Evolutionary conservation across 2,329 filamentous ascomycete species (phyloP), one percentile per base, ranked within the genome.

Genomic region (Domatiomyces catenatus): DNA sequence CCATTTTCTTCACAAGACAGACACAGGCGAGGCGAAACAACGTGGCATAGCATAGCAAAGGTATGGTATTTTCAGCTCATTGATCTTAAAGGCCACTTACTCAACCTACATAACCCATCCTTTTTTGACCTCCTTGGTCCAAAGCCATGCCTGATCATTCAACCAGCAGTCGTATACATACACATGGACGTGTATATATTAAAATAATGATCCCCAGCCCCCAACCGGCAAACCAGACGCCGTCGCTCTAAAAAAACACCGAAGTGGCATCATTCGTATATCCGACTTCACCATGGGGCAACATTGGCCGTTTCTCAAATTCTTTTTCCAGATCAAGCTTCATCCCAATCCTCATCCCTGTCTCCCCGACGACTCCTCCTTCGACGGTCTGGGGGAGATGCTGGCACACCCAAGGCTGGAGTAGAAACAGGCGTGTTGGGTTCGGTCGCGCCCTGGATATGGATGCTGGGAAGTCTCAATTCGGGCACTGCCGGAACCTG

Each of bases 391-490:
- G 32, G 10, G 19, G 2, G 22, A 42, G 32, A 26, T 42, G 46
- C 26, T 17, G 12, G 46, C 26, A 48, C 26, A 19, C 42, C 17
- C 46, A 48, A 18, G 2, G 17, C 26, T 26, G 49, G 49, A 19
- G 46, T 53, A 2, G 22, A 24, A 24, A 54, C 50, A 5, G 59
- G 59, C 6, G 56, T 59, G 36, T 57, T 58, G 22, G 58, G 58
- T 36, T 58, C 56, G n/a, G 52, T 58, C 8, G 59, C 59, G n/a
- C 45, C 53, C 43, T 56, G 54, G 2, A 60, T 54, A 45, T 52
- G 57, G 48, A 60, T 60, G 20, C 52, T 59, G 17, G 59, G 59
- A 8, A 60, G 45, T 26, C 50, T 56, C 43, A 60, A 51, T 36
- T 55, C 51, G 12, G 57, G 55, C 20, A 58, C 22, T 46, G 50